Percentiles rank a stretch among this genome's conserved stretches.
phyloP scores from a whole-genome alignment of 805 yeast genomes.

The Metschnikowia vanudenii region DNA sequence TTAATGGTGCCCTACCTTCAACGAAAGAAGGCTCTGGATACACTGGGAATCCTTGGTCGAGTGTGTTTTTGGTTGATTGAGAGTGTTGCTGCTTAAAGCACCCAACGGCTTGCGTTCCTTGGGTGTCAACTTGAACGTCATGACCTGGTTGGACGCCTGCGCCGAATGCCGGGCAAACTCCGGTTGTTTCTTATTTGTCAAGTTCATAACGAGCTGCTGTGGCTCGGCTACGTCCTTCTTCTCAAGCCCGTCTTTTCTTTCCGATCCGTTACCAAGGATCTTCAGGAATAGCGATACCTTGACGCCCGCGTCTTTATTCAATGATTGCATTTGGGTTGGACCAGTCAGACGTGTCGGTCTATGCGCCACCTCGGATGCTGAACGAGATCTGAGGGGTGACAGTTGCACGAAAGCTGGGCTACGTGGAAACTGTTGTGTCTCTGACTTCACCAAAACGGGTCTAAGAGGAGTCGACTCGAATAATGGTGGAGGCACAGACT shows the following conservation, averaged over 20 bases:
- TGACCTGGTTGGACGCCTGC: constrained; percentile 18
- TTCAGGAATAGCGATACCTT: constrained; percentile 10
- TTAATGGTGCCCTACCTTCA: constrained; percentile 16
- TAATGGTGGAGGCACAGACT: constrained; percentile 4
- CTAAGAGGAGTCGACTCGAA: constrained; percentile 17
- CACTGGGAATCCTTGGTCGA: constrained; percentile 20
- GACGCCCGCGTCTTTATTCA: constrained; percentile 1
- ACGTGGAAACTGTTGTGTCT: constrained; percentile 10
- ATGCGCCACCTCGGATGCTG: constrained; percentile 12
- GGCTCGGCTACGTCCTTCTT: constrained; percentile 4
- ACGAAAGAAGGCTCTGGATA: constrained; percentile 19
- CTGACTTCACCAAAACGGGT: constrained; percentile 14
- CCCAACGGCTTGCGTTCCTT: constrained; percentile 20
- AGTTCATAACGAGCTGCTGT: constrained; percentile 17
- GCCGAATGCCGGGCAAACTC: constrained; percentile 19
- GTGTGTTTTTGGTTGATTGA: constrained; percentile 3
- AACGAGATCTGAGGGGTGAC: constrained; percentile 16
- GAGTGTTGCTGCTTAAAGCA: constrained; percentile 12
- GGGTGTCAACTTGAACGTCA: constrained; percentile 18
- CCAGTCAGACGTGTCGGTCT: constrained; percentile 2
- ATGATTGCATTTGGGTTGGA: background rate
- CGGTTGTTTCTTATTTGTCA: constrained; percentile 21
- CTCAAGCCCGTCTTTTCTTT: background rate
- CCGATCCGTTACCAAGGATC: constrained; percentile 11
- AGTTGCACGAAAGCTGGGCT: constrained; percentile 18